A percentile compares a stretch with the other conserved stretches of the same genome.
Conservation (phyloP, 2,329 filamentous ascomycete genomes). For the Ophiognomonia clavigignenti-juglandacearum region DNA sequence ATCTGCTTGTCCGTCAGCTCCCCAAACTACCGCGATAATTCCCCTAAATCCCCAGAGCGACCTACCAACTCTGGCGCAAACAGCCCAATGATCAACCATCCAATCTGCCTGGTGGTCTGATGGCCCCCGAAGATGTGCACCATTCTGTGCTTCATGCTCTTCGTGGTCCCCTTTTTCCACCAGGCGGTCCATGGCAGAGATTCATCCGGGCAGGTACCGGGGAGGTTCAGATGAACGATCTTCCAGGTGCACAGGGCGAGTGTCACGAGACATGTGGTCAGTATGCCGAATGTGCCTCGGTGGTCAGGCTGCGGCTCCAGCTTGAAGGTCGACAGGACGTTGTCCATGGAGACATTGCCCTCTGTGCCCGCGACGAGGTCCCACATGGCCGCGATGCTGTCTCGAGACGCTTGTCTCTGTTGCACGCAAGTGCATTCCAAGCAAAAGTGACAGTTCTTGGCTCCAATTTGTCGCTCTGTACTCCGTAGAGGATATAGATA, state of each 20-base stretch:
- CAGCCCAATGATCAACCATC: slow-evolving; percentile 7
- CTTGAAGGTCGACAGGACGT: neutral
- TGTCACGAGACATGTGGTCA: slow-evolving; percentile 10
- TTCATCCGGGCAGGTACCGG: slow-evolving; percentile 7
- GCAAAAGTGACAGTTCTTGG: neutral
- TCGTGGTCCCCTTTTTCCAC: slow-evolving; percentile 3
- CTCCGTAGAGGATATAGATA: no score
- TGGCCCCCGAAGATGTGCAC: slow-evolving; percentile 9
- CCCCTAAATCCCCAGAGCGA: neutral
- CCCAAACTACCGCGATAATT: neutral
- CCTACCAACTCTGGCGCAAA: slow-evolving; percentile 11
- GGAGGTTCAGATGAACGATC: slow-evolving; percentile 10
- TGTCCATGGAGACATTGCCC: neutral
- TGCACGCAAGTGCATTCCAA: neutral
- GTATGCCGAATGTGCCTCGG: slow-evolving; percentile 6
- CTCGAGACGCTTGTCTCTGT: neutral
- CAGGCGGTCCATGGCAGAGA: slow-evolving; percentile 4
- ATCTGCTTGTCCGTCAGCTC: neutral
- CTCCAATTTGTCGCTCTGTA: no score
- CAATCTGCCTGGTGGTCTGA: slow-evolving; percentile 9
- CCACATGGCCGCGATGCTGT: slow-evolving; percentile 10
- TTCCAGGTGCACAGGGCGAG: slow-evolving; percentile 10
- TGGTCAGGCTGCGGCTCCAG: slow-evolving; percentile 6
- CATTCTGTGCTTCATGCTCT: slow-evolving; percentile 5
- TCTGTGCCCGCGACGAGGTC: slow-evolving; percentile 9